phyloP scores from a whole-genome alignment of 345 rosid species.

The Erodium maritimum region DNA sequence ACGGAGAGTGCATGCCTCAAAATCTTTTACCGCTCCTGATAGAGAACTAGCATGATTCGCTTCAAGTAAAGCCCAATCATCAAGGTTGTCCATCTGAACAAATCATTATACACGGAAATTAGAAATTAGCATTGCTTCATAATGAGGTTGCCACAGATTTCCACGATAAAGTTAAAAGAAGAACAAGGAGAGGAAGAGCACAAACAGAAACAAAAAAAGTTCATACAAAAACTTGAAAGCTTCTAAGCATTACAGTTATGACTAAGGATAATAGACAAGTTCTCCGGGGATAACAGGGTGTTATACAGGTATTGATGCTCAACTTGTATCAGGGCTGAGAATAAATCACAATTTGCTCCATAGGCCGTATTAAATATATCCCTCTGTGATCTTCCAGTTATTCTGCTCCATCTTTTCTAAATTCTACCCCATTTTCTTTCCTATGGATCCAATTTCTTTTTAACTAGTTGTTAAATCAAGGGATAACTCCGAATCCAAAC shows the following conservation, averaged over 20 bases:
- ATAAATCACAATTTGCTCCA: background rate
- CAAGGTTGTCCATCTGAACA: slow-evolving; percentile 60
- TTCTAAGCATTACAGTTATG: background rate
- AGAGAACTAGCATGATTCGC: slow-evolving; percentile 63
- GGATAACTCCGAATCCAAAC: too few relatives aligned
- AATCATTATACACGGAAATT: slow-evolving; percentile 15
- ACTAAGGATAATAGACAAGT: too few relatives aligned
- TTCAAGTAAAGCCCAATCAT: slow-evolving; percentile 80
- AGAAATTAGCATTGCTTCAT: slow-evolving; percentile 8
- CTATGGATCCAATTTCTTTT: background rate
- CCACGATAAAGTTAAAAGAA: background rate
- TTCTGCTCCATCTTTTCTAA: background rate
- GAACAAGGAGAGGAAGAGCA: too few relatives aligned
- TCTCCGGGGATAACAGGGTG: too few relatives aligned
- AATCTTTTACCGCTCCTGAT: slow-evolving; percentile 72
- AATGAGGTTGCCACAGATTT: background rate
- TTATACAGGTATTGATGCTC: too few relatives aligned
- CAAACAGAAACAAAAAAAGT: too few relatives aligned
- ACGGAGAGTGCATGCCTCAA: slow-evolving; percentile 83
- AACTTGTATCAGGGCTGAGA: too few relatives aligned
- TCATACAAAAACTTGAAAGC: background rate
- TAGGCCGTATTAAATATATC: too few relatives aligned
- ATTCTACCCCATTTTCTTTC: background rate
- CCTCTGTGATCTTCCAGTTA: too few relatives aligned
- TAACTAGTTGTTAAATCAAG: background rate